A percentile compares a stretch with the other conserved stretches of the same genome.
Conservation (phyloP, 768 basidiomycete species). For the Lyophyllum decastes region DNA sequence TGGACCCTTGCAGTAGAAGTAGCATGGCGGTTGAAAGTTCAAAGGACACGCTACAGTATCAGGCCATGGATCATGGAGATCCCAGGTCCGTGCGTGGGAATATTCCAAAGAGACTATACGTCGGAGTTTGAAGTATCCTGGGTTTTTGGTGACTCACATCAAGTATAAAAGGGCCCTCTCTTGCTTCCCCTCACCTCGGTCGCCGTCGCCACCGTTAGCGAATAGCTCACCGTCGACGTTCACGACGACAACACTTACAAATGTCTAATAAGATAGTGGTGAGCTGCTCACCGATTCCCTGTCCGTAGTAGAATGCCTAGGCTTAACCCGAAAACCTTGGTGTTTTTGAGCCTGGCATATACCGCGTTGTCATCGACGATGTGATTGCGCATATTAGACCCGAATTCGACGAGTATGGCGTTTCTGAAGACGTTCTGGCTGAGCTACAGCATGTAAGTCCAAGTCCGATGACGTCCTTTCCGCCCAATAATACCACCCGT, state of each 20-base stretch:
- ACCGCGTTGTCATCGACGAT: constrained; percentile 96
- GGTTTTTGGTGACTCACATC: constrained; percentile 42
- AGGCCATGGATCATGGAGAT: constrained; percentile 3
- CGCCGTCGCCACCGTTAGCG: constrained; percentile 39
- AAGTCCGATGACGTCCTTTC: constrained; percentile 11
- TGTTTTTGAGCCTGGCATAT: constrained; percentile 80
- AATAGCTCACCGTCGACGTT: constrained; percentile 33
- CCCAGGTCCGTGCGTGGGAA: constrained; percentile 47
- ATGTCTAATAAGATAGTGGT: constrained; percentile 99
- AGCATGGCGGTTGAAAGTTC: too few species aligned
- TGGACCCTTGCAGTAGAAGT: background rate
- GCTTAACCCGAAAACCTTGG: constrained; percentile 50
- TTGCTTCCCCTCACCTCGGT: constrained; percentile 41
- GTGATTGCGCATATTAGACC: constrained; percentile 84
- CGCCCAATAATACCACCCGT: constrained; percentile 18
- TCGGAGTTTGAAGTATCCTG: constrained; percentile 49
- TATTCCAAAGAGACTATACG: constrained; percentile 19
- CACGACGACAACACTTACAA: constrained; percentile 25
- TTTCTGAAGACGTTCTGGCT: constrained; percentile 86
- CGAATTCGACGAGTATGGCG: constrained; percentile 97
- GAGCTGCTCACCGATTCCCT: constrained; percentile 72
- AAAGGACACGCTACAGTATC: too few species aligned
- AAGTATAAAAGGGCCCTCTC: constrained; percentile 52
- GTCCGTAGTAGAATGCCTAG: constrained; percentile 56
- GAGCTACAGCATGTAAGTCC: constrained; percentile 84